A percentile compares a stretch with the other conserved stretches of the same genome.
phyloP scores from a whole-genome alignment of 805 yeast genomes.

The Barnettozyma californica region DNA sequence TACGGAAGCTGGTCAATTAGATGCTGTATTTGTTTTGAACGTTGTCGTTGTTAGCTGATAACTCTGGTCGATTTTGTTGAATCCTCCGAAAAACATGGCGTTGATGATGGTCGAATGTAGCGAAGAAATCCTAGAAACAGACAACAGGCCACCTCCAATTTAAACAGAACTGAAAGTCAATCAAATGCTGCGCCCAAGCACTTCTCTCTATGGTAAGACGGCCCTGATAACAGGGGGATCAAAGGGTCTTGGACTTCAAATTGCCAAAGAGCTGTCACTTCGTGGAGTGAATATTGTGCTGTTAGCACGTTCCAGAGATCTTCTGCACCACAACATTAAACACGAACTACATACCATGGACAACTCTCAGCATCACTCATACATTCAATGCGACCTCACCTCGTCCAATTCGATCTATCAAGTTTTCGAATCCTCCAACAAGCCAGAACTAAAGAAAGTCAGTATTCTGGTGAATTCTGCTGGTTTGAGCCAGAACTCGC shows the following conservation, averaged over 20 bases:
- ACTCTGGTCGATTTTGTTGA: too few species aligned
- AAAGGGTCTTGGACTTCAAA: conserved; percentile 56
- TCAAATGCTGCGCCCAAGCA: conserved; percentile 1
- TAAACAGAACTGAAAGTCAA: background rate
- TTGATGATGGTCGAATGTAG: background rate
- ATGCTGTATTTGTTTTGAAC: too few species aligned
- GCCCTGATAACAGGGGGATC: conserved; percentile 68
- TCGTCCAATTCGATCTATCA: conserved; percentile 10
- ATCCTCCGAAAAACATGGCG: too few species aligned
- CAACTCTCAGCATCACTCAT: conserved; percentile 16
- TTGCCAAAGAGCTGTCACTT: conserved; percentile 45
- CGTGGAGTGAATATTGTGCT: conserved; percentile 50
- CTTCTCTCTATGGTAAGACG: conserved; percentile 25
- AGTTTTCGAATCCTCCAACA: conserved; percentile 6
- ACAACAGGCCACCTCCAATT: background rate
- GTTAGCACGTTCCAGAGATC: conserved; percentile 40
- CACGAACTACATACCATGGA: conserved; percentile 9
- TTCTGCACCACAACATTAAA: conserved; percentile 27
- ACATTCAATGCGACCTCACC: conserved; percentile 15
- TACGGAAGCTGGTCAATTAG: too few species aligned
- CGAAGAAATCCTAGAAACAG: background rate
- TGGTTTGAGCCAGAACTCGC: conserved; percentile 53
- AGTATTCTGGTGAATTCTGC: conserved; percentile 38
- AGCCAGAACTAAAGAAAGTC: conserved; percentile 11
- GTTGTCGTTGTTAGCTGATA: too few species aligned